Percentiles rank a stretch among this genome's conserved stretches.
These are phyloP conservation scores for Fragilariopsis cylindrus DNA, from an alignment of 108 stramenopile species.

Conservation along the genomic window DNA sequence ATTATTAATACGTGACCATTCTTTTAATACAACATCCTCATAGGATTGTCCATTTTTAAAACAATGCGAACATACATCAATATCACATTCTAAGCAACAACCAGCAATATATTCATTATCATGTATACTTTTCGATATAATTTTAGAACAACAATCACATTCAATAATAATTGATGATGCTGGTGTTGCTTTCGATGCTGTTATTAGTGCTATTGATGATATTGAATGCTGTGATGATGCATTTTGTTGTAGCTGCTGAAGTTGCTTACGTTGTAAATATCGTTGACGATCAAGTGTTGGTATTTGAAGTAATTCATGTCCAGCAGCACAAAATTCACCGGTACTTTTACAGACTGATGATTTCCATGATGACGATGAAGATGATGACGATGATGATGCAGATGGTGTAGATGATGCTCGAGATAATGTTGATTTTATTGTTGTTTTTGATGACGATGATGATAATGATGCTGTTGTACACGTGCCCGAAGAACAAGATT, in stretches of 20 bases:
- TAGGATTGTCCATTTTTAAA: conserved; percentile 34
- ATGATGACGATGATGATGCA: not conserved
- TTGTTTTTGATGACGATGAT: too few species aligned
- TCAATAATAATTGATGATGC: conserved; percentile 24
- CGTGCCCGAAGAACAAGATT: too few species aligned
- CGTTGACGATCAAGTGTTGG: conserved; percentile 21
- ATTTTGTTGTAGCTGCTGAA: not conserved
- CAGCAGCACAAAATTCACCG: conserved; percentile 24
- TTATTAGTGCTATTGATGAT: not conserved
- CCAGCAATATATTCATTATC: conserved; percentile 28
- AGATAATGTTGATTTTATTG: too few species aligned
- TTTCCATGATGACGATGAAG: not conserved
- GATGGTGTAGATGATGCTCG: too few species aligned
- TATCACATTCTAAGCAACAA: conserved; percentile 31
- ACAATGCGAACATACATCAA: conserved; percentile 33
- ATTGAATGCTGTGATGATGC: too few species aligned
- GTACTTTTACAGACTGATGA: conserved; percentile 7
- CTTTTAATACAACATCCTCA: conserved; percentile 22
- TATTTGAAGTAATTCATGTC: conserved; percentile 21
- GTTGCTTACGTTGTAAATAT: conserved; percentile 23
- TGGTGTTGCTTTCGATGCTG: not conserved
- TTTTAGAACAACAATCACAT: conserved; percentile 34
- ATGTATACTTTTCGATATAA: conserved; percentile 4
- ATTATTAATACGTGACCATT: conserved; percentile 11
- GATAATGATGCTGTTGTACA: too few species aligned